phyloP scores from a whole-genome alignment of 768 basidiomycete species.

The Neoboletus subvelutipes region DNA sequence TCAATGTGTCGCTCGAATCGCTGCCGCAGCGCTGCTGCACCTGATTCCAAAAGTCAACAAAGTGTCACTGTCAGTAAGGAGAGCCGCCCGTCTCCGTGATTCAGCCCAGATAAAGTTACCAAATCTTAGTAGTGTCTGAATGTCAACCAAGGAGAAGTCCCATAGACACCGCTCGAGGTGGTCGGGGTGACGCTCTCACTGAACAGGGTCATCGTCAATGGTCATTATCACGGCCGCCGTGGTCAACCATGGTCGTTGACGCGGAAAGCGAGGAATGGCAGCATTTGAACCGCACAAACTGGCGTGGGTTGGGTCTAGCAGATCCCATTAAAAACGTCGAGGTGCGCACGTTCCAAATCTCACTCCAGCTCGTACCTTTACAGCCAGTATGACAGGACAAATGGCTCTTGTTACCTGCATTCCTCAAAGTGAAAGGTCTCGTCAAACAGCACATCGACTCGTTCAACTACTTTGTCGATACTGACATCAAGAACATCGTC shows the following conservation, averaged over 20 bases:
- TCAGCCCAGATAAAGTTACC: too few species aligned
- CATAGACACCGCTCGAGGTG: not conserved
- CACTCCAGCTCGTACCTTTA: slow-evolving; percentile 1
- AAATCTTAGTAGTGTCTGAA: too few species aligned
- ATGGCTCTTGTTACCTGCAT: slow-evolving; percentile 96
- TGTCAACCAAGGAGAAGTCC: not conserved
- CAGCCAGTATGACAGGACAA: slow-evolving; percentile 67
- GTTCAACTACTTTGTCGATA: slow-evolving; percentile 98
- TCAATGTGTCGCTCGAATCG: not conserved
- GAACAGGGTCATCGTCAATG: not conserved
- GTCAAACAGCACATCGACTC: slow-evolving; percentile 99
- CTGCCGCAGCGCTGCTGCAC: not conserved
- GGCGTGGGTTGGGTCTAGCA: slow-evolving; percentile 77
- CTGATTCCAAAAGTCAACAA: not conserved
- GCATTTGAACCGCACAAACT: slow-evolving; percentile 51
- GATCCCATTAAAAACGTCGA: slow-evolving; percentile 91
- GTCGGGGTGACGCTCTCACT: not conserved
- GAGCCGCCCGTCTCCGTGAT: too few species aligned
- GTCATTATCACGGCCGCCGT: too few species aligned
- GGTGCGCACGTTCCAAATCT: slow-evolving; percentile 46
- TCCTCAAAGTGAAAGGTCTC: slow-evolving; percentile 95
- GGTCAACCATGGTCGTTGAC: slow-evolving; percentile 9
- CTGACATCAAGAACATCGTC: slow-evolving; percentile 96
- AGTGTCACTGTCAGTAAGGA: too few species aligned
- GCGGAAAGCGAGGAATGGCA: slow-evolving; percentile 56